phyloP scores from a whole-genome alignment of 1,284 basidiomycete species.

The Apiotrichum domesticum region DNA sequence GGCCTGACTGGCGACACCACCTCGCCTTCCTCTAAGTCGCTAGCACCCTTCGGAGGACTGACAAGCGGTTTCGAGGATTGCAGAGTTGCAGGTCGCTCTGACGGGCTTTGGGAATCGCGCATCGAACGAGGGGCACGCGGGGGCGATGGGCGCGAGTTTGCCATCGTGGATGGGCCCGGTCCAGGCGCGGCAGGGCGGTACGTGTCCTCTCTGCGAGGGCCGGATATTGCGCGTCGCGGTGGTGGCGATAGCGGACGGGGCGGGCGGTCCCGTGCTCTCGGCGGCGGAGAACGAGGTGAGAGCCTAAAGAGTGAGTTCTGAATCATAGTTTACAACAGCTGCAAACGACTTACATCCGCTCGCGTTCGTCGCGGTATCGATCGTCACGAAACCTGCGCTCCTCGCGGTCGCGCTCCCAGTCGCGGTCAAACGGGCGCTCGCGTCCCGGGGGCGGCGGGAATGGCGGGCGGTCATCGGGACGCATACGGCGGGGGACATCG shows the following conservation, averaged over 20 bases:
- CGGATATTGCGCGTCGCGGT: neutral
- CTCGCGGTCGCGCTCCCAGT: slow-evolving; percentile 13
- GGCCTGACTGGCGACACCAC: slow-evolving; percentile 34
- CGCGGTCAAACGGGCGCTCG: slow-evolving; percentile 7
- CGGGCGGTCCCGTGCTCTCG: slow-evolving; percentile 1
- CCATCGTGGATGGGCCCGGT: slow-evolving; percentile 14
- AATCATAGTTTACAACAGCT: neutral
- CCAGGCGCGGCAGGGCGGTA: slow-evolving; percentile 7
- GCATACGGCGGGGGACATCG: neutral
- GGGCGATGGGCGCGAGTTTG: slow-evolving; percentile 9
- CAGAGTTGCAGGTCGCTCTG: slow-evolving; percentile 12
- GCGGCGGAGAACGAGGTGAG: slow-evolving; percentile 6
- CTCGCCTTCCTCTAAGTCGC: slow-evolving; percentile 42
- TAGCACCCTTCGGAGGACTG: slow-evolving; percentile 3
- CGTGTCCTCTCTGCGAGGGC: neutral
- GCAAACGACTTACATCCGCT: neutral
- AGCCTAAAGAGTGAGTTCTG: neutral
- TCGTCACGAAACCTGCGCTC: slow-evolving; percentile 11
- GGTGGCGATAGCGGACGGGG: slow-evolving; percentile 7
- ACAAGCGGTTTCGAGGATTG: neutral
- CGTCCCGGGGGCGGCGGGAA: neutral
- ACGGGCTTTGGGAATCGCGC: slow-evolving; percentile 25
- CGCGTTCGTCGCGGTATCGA: slow-evolving; percentile 6
- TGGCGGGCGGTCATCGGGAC: slow-evolving; percentile 1
- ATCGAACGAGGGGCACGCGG: slow-evolving; percentile 26